Percentiles rank a stretch among this genome's conserved stretches.
phyloP scores from a whole-genome alignment of 2,329 filamentous ascomycete species.

The Phaeosphaeria sp. region DNA sequence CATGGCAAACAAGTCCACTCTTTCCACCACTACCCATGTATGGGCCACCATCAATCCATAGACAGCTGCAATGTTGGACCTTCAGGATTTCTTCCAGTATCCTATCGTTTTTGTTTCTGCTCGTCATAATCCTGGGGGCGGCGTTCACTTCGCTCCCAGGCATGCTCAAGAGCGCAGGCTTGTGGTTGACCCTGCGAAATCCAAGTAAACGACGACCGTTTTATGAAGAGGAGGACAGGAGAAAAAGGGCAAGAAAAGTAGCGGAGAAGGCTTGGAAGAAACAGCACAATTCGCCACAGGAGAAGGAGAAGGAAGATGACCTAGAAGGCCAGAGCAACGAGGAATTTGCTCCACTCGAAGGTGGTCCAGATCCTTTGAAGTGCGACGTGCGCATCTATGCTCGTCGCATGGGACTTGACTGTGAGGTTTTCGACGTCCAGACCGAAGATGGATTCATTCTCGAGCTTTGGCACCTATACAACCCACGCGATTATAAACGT shows the following conservation, averaged over 20 bases:
- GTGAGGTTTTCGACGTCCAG: slow-evolving; percentile 82
- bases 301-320: slow-evolving; percentile 46
- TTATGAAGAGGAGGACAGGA: slow-evolving; percentile 71
- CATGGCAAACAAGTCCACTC: slow-evolving; percentile 75
- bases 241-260: slow-evolving; percentile 63
- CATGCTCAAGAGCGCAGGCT: slow-evolving; percentile 57
- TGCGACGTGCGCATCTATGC: slow-evolving; percentile 89
- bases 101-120: slow-evolving; percentile 78
- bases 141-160: slow-evolving; percentile 70
- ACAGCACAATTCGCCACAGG: slow-evolving; percentile 36
- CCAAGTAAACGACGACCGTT: slow-evolving; percentile 70
- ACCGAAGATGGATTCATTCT: slow-evolving; percentile 95
- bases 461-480: slow-evolving; percentile 86
- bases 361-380: slow-evolving; percentile 77
- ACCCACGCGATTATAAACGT: slow-evolving; percentile 74
- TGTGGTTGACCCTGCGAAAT: slow-evolving; percentile 65
- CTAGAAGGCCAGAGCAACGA: slow-evolving; percentile 53
- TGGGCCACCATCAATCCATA: slow-evolving; percentile 72
- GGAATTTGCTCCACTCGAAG: slow-evolving; percentile 77
- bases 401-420: slow-evolving; percentile 82
- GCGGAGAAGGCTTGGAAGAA: slow-evolving; percentile 68
- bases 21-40: slow-evolving; percentile 87
- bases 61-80: slow-evolving; percentile 68
- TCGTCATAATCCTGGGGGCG: slow-evolving; percentile 76
- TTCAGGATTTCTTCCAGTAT: slow-evolving; percentile 75